Base-by-base conservation (phyloP, 176 grass and related monocot species). In the Elaeis guineensis region DNA sequence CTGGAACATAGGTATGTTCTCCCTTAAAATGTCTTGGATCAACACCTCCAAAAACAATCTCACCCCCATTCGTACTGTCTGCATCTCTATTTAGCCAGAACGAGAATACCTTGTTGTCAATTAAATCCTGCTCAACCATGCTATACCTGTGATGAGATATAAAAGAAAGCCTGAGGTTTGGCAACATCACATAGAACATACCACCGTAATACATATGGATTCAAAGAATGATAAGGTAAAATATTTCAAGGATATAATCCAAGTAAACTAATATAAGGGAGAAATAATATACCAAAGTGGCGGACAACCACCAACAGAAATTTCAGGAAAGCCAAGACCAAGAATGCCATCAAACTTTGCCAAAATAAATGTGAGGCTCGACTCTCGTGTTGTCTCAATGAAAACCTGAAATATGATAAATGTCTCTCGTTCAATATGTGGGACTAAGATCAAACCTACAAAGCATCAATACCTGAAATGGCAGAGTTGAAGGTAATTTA, bases 331-430 rank as follows among this genome's bases (percentile, higher is more conserved):
- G 55, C 93, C 93, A 61, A 92, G 93, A n/a, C 93, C 93, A 62
- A 98, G 78, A 54, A 98, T 89, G n/a, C 93, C 93, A 70, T 98
- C 93, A 50, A 92, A 98, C 56, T 98, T 98, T 22, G 72, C 84
- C 17, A 85, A 0, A 35, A 97, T 35, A 57, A 97, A 98, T 52
- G 75, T 62, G 9, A 77, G 4, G 18, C 93, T 91, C 8, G 67
- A 16, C 75, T 98, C 93, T 0, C 79, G 73, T 5, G 81, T 98
- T 25, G 84, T 73, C 82, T 98, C 87, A 0, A 98, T 92, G 79
- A 92, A 92, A 58, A 89, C 78, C 93, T 97, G 70, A 51, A 58
- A 80, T 48, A 64, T 16, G 24, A 29, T 3, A 60, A 12, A 61
- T 0, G 21, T 24, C 5, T 17, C 21, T 48, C 16, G 32, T 2